Percentiles rank a stretch among this genome's conserved stretches.
phyloP scores from a whole-genome alignment of 495 filamentous ascomycete genomes.

The Aspergillus avenaceus region DNA sequence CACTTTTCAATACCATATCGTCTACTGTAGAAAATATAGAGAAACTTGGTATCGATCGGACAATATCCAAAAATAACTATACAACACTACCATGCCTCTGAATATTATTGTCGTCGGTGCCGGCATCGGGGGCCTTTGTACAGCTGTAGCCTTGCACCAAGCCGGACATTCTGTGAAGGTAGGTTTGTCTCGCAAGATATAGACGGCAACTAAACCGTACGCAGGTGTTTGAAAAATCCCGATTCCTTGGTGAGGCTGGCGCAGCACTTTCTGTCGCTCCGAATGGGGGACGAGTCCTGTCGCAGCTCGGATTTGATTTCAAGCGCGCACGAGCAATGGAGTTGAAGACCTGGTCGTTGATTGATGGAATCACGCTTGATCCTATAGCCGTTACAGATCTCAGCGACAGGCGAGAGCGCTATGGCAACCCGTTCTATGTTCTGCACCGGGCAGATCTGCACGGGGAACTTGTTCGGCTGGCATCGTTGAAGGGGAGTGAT shows the following conservation, averaged over 20 bases:
- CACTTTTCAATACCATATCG: no score
- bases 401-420: background rate
- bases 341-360: slow-evolving; percentile 10
- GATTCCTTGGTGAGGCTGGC: slow-evolving; percentile 36
- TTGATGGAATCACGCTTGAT: slow-evolving; percentile 23
- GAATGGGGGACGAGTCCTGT: slow-evolving; percentile 39
- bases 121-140: slow-evolving; percentile 42
- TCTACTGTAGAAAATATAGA: no score
- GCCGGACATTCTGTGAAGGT: slow-evolving; percentile 23
- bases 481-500: slow-evolving; percentile 16
- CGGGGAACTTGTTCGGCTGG: slow-evolving; percentile 36
- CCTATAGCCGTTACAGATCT: slow-evolving; percentile 21
- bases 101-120: slow-evolving; percentile 39
- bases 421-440: slow-evolving; percentile 15
- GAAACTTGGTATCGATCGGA: no score
- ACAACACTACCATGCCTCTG: no score
- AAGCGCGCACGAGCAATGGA: slow-evolving; percentile 29
- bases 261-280: slow-evolving; percentile 43
- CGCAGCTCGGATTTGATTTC: slow-evolving; percentile 24
- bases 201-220: background rate
- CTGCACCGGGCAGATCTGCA: slow-evolving; percentile 53
- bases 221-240: background rate
- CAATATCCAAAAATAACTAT: no score
- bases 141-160: slow-evolving; percentile 29
- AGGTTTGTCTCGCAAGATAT: slow-evolving; percentile 1